These are phyloP conservation scores for Colletotrichum lindemuthianum DNA, from an alignment of 2,329 filamentous ascomycete species.

Conservation along the genomic window DNA sequence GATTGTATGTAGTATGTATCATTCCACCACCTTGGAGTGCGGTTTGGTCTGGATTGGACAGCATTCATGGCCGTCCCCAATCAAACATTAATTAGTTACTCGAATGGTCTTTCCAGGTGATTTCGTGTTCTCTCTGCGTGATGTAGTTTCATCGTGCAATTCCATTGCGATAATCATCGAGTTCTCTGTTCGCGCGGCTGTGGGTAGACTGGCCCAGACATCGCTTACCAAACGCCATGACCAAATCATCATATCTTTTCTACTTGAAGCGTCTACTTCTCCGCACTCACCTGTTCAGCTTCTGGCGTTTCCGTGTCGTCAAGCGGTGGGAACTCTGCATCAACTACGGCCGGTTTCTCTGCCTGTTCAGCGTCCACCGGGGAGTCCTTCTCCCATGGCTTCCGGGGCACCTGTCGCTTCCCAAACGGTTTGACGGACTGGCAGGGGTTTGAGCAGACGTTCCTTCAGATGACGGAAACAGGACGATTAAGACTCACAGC, in stretches of 20 bases:
- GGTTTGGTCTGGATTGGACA: constrained; percentile 32
- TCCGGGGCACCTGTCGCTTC: constrained; percentile 58
- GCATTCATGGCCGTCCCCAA: constrained; percentile 34
- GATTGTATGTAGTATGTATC: constrained; percentile 36
- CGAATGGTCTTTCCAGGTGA: constrained; percentile 6
- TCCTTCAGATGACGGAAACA: background rate
- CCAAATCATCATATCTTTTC: background rate
- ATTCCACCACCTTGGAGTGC: constrained; percentile 32
- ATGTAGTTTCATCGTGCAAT: too few relatives aligned
- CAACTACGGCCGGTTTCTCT: constrained; percentile 41
- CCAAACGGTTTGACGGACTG: constrained; percentile 61
- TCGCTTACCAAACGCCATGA: constrained; percentile 14
- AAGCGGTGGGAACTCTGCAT: constrained; percentile 48
- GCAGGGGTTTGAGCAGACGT: background rate
- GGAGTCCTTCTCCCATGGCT: constrained; percentile 81
- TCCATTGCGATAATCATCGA: background rate
- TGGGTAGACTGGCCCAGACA: too few relatives aligned
- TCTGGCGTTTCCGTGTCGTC: constrained; percentile 33
- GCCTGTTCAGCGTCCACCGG: constrained; percentile 13
- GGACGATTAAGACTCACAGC: constrained; percentile 60
- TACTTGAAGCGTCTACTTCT: background rate
- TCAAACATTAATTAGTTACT: constrained; percentile 33
- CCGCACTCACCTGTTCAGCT: background rate
- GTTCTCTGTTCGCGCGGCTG: too few relatives aligned
- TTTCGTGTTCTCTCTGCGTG: background rate